Conservation (phyloP, 2,329 filamentous ascomycete species). For the Aulographum hederae region DNA sequence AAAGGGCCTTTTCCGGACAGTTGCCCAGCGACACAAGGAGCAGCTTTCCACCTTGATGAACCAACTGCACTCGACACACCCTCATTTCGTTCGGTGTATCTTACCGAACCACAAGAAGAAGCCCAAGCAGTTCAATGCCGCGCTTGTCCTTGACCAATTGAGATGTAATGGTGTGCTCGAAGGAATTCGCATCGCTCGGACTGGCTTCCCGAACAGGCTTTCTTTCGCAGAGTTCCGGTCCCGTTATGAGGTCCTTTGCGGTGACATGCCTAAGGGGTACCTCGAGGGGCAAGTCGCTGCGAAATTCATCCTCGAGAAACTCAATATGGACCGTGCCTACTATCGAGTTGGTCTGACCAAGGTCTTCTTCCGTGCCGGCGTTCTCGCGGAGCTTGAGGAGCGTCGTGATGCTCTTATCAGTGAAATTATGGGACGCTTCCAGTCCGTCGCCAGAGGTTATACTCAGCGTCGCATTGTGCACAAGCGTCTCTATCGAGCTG, state of each 20-base stretch:
- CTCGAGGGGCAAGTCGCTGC: constrained; percentile 78
- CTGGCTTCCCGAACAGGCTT: constrained; percentile 87
- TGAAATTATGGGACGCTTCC: constrained; percentile 85
- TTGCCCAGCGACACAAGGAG: constrained; percentile 93
- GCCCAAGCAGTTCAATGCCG: constrained; percentile 78
- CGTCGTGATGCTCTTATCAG: constrained; percentile 83
- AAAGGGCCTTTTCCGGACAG: constrained; percentile 91
- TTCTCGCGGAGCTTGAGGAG: constrained; percentile 91
- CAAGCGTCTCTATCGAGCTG: constrained; percentile 85
- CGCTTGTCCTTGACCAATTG: constrained; percentile 92
- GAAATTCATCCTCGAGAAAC: constrained; percentile 71
- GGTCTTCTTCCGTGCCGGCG: constrained; percentile 92
- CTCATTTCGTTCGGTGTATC: constrained; percentile 95
- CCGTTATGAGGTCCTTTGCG: constrained; percentile 86
- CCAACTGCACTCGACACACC: constrained; percentile 87
- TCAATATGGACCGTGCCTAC: constrained; percentile 66
- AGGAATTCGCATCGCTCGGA: constrained; percentile 90
- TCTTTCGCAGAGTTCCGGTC: constrained; percentile 88
- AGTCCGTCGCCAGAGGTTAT: constrained; percentile 80
- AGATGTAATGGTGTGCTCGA: constrained; percentile 98
- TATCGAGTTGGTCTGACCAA: constrained; percentile 93
- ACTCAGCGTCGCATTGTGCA: constrained; percentile 72
- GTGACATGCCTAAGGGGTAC: constrained; percentile 67
- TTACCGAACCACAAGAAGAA: constrained; percentile 95
- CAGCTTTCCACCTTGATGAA: constrained; percentile 93